phyloP scores from a whole-genome alignment of 2,329 filamentous ascomycete species.

The Berkeleyomyces rouxiae region DNA sequence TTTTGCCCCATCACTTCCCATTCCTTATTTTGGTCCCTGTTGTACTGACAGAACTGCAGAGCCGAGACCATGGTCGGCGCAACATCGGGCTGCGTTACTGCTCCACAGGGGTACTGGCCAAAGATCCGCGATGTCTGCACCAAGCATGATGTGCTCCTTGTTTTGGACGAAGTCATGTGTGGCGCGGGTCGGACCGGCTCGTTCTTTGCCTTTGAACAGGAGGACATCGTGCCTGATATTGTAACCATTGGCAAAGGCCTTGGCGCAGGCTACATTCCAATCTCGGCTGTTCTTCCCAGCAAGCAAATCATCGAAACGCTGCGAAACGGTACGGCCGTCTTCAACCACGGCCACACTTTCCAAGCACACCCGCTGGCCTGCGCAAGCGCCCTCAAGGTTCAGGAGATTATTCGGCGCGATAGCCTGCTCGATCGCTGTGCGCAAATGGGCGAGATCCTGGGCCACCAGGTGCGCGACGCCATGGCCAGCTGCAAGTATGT shows the following conservation, averaged over 20 bases:
- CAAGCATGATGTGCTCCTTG: conserved; percentile 36
- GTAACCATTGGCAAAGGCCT: conserved; percentile 43
- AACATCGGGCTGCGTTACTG: conserved; percentile 27
- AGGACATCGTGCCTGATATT: conserved; percentile 34
- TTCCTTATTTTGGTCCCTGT: too few relatives aligned
- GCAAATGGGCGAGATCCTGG: conserved; percentile 20
- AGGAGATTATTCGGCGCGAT: conserved; percentile 23
- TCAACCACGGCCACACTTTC: conserved; percentile 42
- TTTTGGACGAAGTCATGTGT: conserved; percentile 51
- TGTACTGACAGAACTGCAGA: conserved; percentile 26
- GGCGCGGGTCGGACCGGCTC: conserved; percentile 45
- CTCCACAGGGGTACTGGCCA: conserved; percentile 36
- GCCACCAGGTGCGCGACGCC: conserved; percentile 17
- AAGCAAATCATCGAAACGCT: conserved; percentile 32
- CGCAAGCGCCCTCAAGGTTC: conserved; percentile 24
- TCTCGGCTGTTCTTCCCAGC: conserved; percentile 39
- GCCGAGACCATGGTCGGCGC: conserved; percentile 1
- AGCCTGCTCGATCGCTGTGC: conserved; percentile 21
- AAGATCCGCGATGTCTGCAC: conserved; percentile 37
- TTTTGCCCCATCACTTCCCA: neutral
- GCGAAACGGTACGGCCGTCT: conserved; percentile 28
- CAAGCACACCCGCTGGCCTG: conserved; percentile 25
- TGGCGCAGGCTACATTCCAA: conserved; percentile 36
- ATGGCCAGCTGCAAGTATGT: conserved; percentile 22
- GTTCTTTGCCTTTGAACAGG: conserved; percentile 47